Base-by-base conservation (phyloP, 208 protist species). In the Porcisia deanei region DNA sequence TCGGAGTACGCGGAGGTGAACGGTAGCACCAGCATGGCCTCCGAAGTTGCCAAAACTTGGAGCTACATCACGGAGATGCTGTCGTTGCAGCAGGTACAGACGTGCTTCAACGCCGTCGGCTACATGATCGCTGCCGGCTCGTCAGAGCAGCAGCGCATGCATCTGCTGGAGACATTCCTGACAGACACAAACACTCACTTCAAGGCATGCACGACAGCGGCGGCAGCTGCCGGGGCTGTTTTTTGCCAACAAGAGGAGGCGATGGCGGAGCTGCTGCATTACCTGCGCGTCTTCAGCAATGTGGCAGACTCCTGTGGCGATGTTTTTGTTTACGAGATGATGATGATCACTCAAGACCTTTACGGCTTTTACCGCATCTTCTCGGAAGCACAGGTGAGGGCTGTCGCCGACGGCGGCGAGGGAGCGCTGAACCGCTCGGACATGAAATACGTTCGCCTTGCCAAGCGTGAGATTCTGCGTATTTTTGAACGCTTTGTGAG, bases 91-190 rank as follows among this genome's bases (percentile, higher is more conserved):
- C 98, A 98, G 82, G 90, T 99, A 14, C 97, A 99, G 25, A 98
- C 94, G 6, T 99, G 99, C 79, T 99, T 99, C 85, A 95, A 98
- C 82, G 98, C 99, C 0, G 91, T 98, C 10, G 98, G 98, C 25
- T 94, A 91, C 79, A 99, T 99, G 89, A 92, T 99, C 25, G 68
- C 75, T 0, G 82, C 80, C 1, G 97, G 84, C 25, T 76, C 45
- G 0, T 61, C 86, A 30, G 79, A 82, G 57, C 61, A 77, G 55
- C 61, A 83, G 66, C 72, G 89, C 47, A 77, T 65, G 7, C 49
- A 61, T 0, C 80, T 95, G 25, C 88, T 99, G 0, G 58, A 82
- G 16, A 85, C 89, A 73, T 94, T 99, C 20, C 98, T 99, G 80
- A 76, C 76, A 5, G 76, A 97, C 72, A 92, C 93, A n/a, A 99